Conservation (phyloP, 2,329 filamentous ascomycete species). For the Cercospora sojina region DNA sequence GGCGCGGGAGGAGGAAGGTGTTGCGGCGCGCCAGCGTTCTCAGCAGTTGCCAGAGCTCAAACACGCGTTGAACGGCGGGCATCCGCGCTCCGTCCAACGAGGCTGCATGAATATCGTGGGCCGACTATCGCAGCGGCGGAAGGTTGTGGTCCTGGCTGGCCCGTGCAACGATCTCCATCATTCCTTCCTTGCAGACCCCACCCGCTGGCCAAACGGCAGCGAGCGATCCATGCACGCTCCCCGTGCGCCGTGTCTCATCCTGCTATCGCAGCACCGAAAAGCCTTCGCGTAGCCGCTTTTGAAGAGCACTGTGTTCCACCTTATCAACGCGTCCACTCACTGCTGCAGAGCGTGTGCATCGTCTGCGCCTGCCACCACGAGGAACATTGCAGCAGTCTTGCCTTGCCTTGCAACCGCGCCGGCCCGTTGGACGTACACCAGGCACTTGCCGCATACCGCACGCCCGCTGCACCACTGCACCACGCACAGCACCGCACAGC, state of each 20-base stretch:
- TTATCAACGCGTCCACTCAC: not conserved
- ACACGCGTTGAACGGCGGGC: conserved; percentile 7
- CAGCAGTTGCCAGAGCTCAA: not conserved
- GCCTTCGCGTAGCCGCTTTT: conserved; percentile 10
- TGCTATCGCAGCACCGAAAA: conserved; percentile 5
- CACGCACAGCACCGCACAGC: not conserved
- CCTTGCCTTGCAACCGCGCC: conserved; percentile 10
- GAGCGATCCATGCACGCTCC: conserved; percentile 4
- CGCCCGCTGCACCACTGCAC: not conserved
- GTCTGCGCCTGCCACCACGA: not conserved
- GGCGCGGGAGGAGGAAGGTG: not conserved
- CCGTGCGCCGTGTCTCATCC: conserved; percentile 10
- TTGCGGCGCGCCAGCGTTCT: not conserved
- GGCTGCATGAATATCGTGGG: conserved; percentile 5
- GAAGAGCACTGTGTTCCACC: not conserved
- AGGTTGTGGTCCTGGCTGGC: not conserved
- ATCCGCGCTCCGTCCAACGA: not conserved
- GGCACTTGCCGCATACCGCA: not conserved
- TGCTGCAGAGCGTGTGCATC: conserved; percentile 1
- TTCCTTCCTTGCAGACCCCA: conserved; percentile 8
- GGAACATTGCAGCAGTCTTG: not conserved
- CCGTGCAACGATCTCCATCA: conserved; percentile 1
- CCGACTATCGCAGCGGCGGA: not conserved
- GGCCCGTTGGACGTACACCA: not conserved
- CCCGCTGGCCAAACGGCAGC: not conserved